phyloP scores from a whole-genome alignment of 2,329 filamentous ascomycete species.

The Helicocarpus griseus region DNA sequence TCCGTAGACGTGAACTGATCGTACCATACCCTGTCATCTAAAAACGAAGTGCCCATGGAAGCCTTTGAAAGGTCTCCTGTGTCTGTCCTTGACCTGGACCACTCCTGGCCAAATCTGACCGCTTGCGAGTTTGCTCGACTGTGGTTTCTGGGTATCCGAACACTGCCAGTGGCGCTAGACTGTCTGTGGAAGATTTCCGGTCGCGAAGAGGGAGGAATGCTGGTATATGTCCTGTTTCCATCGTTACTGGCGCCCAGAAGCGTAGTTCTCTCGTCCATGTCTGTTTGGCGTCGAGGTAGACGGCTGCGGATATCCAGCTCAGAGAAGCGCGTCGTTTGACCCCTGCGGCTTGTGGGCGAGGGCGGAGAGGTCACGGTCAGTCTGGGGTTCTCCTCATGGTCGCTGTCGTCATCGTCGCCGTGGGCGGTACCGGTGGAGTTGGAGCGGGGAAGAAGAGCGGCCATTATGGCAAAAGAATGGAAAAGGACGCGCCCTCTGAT shows the following conservation, averaged over 20 bases:
- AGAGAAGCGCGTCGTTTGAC: slow-evolving; percentile 10
- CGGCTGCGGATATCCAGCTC: slow-evolving; percentile 11
- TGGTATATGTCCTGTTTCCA: slow-evolving; percentile 27
- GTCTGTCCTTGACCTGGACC: slow-evolving; percentile 49
- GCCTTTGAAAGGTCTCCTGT: slow-evolving; percentile 39
- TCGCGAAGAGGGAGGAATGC: slow-evolving; percentile 19
- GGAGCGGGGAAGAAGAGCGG: slow-evolving; percentile 5
- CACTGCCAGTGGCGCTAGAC: slow-evolving; percentile 24
- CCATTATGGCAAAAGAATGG: slow-evolving; percentile 3
- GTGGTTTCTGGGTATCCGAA: slow-evolving; percentile 34
- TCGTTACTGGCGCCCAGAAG: slow-evolving; percentile 20
- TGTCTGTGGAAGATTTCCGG: slow-evolving; percentile 26
- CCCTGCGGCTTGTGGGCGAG: slow-evolving; percentile 9
- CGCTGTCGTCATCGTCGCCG: slow-evolving; percentile 3
- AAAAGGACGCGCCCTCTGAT: not conserved
- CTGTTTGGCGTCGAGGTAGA: slow-evolving; percentile 4
- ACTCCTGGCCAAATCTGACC: slow-evolving; percentile 53
- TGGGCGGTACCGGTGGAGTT: not conserved
- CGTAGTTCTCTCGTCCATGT: slow-evolving; percentile 25
- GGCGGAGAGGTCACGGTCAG: slow-evolving; percentile 11
- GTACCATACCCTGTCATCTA: slow-evolving; percentile 92
- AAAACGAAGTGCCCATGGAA: slow-evolving; percentile 51
- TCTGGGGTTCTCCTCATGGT: slow-evolving; percentile 7
- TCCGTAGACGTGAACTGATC: slow-evolving; percentile 97
- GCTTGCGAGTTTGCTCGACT: slow-evolving; percentile 42